Evolutionary conservation across 2,329 filamentous ascomycete species (phyloP).

Genomic region (Thelonectria blattea): DNA sequence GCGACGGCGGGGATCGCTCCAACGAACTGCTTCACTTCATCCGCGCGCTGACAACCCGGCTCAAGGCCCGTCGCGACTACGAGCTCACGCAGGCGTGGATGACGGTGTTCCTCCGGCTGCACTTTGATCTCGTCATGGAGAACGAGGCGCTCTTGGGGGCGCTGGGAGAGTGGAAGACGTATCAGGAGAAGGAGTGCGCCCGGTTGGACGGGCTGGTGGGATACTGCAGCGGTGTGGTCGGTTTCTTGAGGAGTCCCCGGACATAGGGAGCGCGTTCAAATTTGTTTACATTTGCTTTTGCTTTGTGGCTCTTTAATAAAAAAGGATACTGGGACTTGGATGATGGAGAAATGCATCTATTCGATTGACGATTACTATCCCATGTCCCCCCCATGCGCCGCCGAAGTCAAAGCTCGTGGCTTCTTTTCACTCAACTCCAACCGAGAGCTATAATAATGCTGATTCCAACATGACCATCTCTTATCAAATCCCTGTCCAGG

Average conservation of each 20-base stretch:
- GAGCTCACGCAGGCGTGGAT: constrained; percentile 98
- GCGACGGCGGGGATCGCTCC: constrained; percentile 53
- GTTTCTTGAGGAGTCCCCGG: constrained; percentile 73
- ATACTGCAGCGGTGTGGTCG: constrained; percentile 85
- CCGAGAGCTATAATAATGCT: constrained; percentile 25
- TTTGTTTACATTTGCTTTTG: constrained; percentile 4
- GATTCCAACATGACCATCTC: constrained; percentile 5
- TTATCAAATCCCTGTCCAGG: not conserved
- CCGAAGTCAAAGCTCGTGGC: constrained; percentile 15
- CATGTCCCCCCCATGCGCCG: constrained; percentile 8
- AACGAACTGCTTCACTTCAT: constrained; percentile 84
- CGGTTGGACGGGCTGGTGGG: constrained; percentile 79
- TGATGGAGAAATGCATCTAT: constrained; percentile 23
- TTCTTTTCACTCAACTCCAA: constrained; percentile 23
- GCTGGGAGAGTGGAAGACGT: constrained; percentile 72
- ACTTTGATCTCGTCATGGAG: constrained; percentile 64
- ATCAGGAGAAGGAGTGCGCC: constrained; percentile 73
- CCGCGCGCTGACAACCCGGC: constrained; percentile 73
- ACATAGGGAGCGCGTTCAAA: constrained; percentile 45
- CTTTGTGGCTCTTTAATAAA: not conserved
- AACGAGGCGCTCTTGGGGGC: constrained; percentile 61
- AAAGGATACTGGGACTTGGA: not conserved
- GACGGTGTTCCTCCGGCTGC: constrained; percentile 86
- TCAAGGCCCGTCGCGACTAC: constrained; percentile 78
- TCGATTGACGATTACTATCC: constrained; percentile 22